Evolutionary conservation across 2,329 filamentous ascomycete genomes (phyloP), one percentile per base, ranked within the genome.

Genomic region (Cordyceps pruinosa): DNA sequence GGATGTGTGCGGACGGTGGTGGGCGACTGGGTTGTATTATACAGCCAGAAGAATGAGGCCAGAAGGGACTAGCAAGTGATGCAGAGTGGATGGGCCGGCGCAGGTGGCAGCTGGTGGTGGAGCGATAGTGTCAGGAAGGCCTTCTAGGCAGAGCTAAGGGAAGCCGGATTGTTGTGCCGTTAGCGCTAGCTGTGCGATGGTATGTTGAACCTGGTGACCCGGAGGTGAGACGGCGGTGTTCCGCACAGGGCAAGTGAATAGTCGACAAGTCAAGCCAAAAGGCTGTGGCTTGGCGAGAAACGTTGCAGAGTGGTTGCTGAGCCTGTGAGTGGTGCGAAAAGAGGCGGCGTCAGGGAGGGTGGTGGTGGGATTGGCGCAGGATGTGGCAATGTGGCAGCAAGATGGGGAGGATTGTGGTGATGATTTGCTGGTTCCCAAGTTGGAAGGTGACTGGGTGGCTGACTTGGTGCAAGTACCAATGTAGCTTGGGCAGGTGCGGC

Each of bases 381-480:
- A 44, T 41, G 32, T 25, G 23, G 44, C 25, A 37, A 32, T 46
- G 48, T 37, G 21, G 37, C 34, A 25, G 42, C n/a, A 30, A 32
- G 28, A 21, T 30, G n/a, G n/a, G n/a, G n/a, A n/a, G n/a, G n/a
- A n/a, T n/a, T n/a, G 54, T 34, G 28, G 30, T n/a, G 21, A 26
- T 34, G 37, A 3, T 30, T 21, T 47, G 45, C 19, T 21, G 35
- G 21, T 39, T 30, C 56, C 56, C 47, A 53, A 58, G 32, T 21
- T 19, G 56, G 56, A 58, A 58, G 56, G 56, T 58, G 56, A 58
- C 56, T 47, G 47, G 48, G 13, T 25, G 30, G 23, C 9, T 17
- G n/a, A n/a, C 3, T 49, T 3, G 32, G 21, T 35, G 15, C 34
- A 9, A 4, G n/a, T n/a, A n/a, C n/a, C n/a, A 35, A 35, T 42